phyloP scores from a whole-genome alignment of 2,329 filamentous ascomycete genomes.

The Scedosporium apiospermum region DNA sequence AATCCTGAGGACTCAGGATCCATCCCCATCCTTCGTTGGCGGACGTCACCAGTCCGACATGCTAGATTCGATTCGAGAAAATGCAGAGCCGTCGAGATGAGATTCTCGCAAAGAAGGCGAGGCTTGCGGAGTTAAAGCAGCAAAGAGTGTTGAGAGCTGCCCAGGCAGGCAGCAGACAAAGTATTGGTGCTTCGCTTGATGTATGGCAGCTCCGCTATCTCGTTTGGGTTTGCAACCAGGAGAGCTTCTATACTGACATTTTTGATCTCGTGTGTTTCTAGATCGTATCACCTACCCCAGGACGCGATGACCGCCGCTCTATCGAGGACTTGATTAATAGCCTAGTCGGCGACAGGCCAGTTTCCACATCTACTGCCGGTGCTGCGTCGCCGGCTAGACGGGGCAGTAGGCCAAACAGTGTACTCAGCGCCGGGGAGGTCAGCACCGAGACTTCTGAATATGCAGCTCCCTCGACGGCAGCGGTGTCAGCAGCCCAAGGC shows the following conservation, averaged over 20 bases:
- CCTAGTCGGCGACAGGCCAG: slow-evolving; percentile 67
- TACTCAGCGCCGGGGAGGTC: slow-evolving; percentile 70
- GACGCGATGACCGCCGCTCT: slow-evolving; percentile 61
- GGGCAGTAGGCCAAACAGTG: slow-evolving; percentile 76
- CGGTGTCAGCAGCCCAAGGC: slow-evolving; percentile 25
- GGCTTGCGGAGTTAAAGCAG: slow-evolving; percentile 90
- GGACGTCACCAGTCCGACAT: slow-evolving; percentile 1
- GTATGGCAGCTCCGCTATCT: slow-evolving; percentile 37
- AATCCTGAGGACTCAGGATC: too few species aligned
- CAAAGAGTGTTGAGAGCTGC: slow-evolving; percentile 77
- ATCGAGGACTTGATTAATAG: slow-evolving; percentile 80
- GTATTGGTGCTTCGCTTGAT: slow-evolving; percentile 59
- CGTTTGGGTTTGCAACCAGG: neutral
- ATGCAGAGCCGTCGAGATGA: slow-evolving; percentile 61
- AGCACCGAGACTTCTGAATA: slow-evolving; percentile 65
- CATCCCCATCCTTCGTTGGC: neutral
- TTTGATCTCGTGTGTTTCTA: slow-evolving; percentile 28
- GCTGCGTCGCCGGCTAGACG: slow-evolving; percentile 56
- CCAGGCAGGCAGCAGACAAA: slow-evolving; percentile 63
- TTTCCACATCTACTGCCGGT: slow-evolving; percentile 54
- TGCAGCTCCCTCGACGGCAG: slow-evolving; percentile 34
- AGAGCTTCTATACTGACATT: slow-evolving; percentile 11
- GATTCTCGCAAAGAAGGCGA: slow-evolving; percentile 92
- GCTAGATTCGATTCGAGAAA: neutral
- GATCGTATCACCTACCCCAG: slow-evolving; percentile 59